Base-by-base conservation (phyloP, 2,329 filamentous ascomycete species). In the Penicillium frequentans region DNA sequence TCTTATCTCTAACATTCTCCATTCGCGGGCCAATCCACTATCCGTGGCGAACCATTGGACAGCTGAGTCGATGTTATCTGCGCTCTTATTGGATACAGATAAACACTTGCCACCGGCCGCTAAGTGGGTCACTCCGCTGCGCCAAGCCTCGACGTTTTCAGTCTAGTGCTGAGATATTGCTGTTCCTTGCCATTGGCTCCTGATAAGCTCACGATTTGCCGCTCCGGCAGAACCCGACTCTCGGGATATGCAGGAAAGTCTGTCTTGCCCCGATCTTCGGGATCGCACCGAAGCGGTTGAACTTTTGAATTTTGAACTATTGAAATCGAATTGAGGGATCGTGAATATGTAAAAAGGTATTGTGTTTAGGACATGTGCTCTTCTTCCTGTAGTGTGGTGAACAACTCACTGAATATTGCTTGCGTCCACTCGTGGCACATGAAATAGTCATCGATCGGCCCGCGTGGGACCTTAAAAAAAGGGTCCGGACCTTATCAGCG, bases 51-150 rank as follows among this genome's bases (percentile, higher is more conserved):
- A 33, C 44, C 45, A 54, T 55, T 57, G 55, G 50, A 46, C 43
- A 11, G n/a, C 21, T 29, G 24, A 27, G 37, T 8, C 11, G 3
- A 19, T 44, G 23, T 58, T 61, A 49, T 49, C 48, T n/a, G 37
- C 6, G 1, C 45, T 42, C 26, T 60, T 52, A 68, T 68, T 68
- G 65, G 66, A 43, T 43, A 29, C 55, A 67, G 66, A 68, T 68
- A 68, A 67, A 66, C 56, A 46, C 54, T 58, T 60, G 50, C 56
- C 57, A 54, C 54, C 50, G 50, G 52, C 23, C 35, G n/a, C 49
- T 21, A 56, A 54, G 55, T 55, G 53, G 54, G 54, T 37, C 53
- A 49, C 2, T 26, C 35, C n/a, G 11, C 31, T 23, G 51, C 33
- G 44, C 44, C 44, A 54, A 54, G 52, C 31, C 39, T 31, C 31